Base-by-base conservation (phyloP, 108 stramenopile genomes). In the Cafeteria roenbergensis region DNA sequence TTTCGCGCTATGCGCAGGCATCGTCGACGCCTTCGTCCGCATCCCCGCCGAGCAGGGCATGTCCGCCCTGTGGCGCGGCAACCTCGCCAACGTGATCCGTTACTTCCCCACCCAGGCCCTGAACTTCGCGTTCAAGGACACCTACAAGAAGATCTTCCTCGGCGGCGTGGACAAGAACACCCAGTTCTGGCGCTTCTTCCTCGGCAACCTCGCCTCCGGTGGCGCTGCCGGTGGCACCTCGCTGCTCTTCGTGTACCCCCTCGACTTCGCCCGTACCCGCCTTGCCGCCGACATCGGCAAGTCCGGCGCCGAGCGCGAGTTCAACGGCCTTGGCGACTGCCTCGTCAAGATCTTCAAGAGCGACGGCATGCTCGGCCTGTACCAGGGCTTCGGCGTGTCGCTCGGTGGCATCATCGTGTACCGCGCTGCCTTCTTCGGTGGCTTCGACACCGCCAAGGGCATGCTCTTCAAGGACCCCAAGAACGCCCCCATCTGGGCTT, bases 101-200 rank as follows among this genome's bases (percentile, higher is more conserved):
- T 94, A 94, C 73, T 92, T 98, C 80, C 97, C 97, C 54, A 92
- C 92, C 57, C 94, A 98, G 80, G 94, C 93, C 37, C 91, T 95
- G 80, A 98, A 94, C 90, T 95, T 98, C 76, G 90, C 94, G 78
- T 91, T 98, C 82, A 93, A 93, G 90, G 93, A 98, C 68, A 69
- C 79, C 60, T 90, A 94, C 88, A 95, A 96, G 88, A 78, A 75
- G 25, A 55, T 96, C 55, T 94, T 99, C 88, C 93, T 93, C 61
- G 89, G 35, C 1, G 51, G 88, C 82, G 91, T 86, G 62, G 88
- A 88, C 87, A 88, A 90, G 80, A 92, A 91, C 83, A 88, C 75
- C 8, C 88, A 96, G 73, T 96, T 95, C 73, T 75, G 68, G 51
- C 89, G 87, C 77, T 95, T 94, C 87, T 94, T 96, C 76, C 66